Conservation (phyloP, 2,329 filamentous ascomycete species). For the Phoma sp. region DNA sequence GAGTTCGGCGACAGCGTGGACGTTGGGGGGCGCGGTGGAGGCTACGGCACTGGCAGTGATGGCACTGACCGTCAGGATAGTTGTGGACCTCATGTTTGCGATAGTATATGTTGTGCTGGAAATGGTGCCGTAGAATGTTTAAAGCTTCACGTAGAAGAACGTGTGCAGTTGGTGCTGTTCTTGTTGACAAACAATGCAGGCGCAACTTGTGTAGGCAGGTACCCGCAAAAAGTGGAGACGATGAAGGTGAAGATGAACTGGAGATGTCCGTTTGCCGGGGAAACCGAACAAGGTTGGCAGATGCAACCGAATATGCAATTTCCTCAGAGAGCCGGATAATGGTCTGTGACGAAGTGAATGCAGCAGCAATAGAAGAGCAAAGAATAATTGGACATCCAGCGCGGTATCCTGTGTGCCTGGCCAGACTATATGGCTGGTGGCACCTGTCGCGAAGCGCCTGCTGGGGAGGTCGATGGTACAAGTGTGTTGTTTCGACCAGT, state of each 20-base stretch:
- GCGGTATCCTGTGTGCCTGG: not conserved
- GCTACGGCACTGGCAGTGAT: not conserved
- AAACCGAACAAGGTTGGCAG: not conserved
- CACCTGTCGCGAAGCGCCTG: constrained; percentile 1
- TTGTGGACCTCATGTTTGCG: constrained; percentile 7
- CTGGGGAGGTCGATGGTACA: not conserved
- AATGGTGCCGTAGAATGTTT: not conserved
- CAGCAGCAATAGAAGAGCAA: not conserved
- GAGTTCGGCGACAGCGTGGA: constrained; percentile 3
- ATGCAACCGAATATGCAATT: not conserved
- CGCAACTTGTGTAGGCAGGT: not conserved
- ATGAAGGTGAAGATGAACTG: constrained; percentile 7
- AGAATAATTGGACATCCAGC: not conserved
- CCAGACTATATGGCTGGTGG: not conserved
- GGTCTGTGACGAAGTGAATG: not conserved
- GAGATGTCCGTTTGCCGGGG: not conserved
- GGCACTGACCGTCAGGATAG: not conserved
- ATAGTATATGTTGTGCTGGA: not conserved
- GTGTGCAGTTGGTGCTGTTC: not conserved
- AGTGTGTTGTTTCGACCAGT: constrained; percentile 11
- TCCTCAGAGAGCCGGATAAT: not conserved
- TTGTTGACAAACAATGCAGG: constrained; percentile 6
- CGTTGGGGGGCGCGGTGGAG: not conserved
- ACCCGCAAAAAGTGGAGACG: not conserved
- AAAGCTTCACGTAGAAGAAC: not conserved